Base-by-base conservation (phyloP, 495 filamentous ascomycete species). In the Penicillium tannophilum region DNA sequence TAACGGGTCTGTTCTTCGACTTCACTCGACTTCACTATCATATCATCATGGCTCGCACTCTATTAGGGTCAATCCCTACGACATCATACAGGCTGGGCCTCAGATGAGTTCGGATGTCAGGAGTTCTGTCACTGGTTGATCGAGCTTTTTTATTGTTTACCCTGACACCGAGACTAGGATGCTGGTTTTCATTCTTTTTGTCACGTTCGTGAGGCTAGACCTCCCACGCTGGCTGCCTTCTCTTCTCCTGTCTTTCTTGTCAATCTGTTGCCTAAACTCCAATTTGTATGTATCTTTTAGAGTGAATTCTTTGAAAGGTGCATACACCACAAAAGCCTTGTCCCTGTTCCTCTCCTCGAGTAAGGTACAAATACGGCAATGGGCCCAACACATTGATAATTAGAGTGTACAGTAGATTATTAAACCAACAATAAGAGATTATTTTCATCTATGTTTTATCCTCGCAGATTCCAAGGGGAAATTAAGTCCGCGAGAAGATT, bases 61-160 rank as follows among this genome's bases (percentile, higher is more conserved):
- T 17, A 41, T 41, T 78, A 80, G 80, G 80, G 53, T 78, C 78
- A 80, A 77, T 75, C 72, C 79, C 80, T 81, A 80, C 28, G 28
- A 28, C 14, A 54, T 66, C 59, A 71, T 76, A 67, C 70, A 66
- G 77, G 73, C 76, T 77, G 76, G 70, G 54, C 56, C 66, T 64
- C 64, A 69, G 63, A 68, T 68, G 69, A 57, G 75, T 76, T 73
- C 55, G 58, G 55, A 42, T 42, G 70, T 73, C 64, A 62, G 67
- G 67, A 47, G 54, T 58, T 68, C 72, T 68, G 47, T 62, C 65
- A 64, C 68, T 56, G 65, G 58, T 41, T 64, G 65, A 55, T 57
- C 28, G 63, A 60, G 58, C 43, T 48, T 42, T 60, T 23, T 59
- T 64, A 50, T 23, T 65, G 33, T 67, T 44, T 64, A 63, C 55